Conservation (phyloP, 1,284 basidiomycete species). For the Exobasidium rhododendri region DNA sequence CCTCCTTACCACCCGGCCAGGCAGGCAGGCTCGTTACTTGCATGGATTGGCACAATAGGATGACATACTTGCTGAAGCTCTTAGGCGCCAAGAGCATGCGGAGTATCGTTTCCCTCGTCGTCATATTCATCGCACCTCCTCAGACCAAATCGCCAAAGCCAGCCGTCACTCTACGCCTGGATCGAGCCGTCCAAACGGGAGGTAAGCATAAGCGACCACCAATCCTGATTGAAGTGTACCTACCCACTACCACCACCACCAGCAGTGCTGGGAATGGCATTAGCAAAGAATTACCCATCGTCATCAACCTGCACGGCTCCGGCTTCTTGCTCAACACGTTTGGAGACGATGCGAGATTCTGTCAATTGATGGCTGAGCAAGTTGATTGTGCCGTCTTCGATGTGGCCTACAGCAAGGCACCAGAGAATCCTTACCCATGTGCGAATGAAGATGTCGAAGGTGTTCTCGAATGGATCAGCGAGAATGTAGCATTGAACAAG, state of each 20-base stretch:
- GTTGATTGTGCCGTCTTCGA: slow-evolving; percentile 60
- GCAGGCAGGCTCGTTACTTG: too few relatives aligned
- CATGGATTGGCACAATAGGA: too few relatives aligned
- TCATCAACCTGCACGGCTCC: slow-evolving; percentile 38
- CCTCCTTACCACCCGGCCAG: too few relatives aligned
- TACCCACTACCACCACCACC: neutral
- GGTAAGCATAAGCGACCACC: neutral
- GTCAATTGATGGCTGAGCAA: slow-evolving; percentile 21
- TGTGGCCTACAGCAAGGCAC: slow-evolving; percentile 71
- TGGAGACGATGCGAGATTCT: slow-evolving; percentile 31
- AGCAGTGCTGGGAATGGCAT: too few relatives aligned
- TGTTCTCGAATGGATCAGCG: slow-evolving; percentile 62
- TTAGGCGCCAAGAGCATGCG: neutral
- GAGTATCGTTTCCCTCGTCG: neutral
- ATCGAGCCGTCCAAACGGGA: neutral
- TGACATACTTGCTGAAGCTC: slow-evolving; percentile 8
- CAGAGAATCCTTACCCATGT: slow-evolving; percentile 70
- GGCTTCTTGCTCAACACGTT: slow-evolving; percentile 31
- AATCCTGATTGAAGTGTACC: neutral
- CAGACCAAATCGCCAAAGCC: neutral
- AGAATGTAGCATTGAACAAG: neutral
- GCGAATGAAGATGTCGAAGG: slow-evolving; percentile 71
- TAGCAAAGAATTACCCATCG: slow-evolving; percentile 19
- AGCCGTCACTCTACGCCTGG: neutral
- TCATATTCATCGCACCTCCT: neutral